Conservation (phyloP, 2,329 filamentous ascomycete genomes). For the Fusarium globosum region DNA sequence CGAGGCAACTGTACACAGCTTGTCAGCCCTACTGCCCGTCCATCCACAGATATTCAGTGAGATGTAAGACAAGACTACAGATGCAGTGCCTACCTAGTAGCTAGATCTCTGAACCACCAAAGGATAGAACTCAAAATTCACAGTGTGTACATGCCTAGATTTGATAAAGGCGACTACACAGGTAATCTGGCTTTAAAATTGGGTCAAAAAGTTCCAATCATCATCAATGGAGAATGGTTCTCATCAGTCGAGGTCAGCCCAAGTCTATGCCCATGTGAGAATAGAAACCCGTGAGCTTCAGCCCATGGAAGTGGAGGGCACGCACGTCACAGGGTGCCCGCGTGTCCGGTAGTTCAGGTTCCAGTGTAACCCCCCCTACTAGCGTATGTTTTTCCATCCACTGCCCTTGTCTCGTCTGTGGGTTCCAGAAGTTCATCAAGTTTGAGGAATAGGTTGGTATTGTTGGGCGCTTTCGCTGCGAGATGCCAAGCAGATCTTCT, state of each 20-base stretch:
- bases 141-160: neutral
- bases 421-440: neutral
- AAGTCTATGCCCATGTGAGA: slow-evolving; percentile 25
- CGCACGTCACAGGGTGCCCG: slow-evolving; percentile 28
- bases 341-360: slow-evolving; percentile 36
- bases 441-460: neutral
- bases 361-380: slow-evolving; percentile 17
- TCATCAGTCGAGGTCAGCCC: slow-evolving; percentile 2
- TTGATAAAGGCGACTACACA: neutral
- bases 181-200: neutral
- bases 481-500: neutral
- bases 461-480: neutral
- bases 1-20: neutral
- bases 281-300: slow-evolving; percentile 13
- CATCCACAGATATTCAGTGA: neutral
- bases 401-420: neutral
- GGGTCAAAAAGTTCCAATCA: neutral
- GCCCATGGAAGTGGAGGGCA: slow-evolving; percentile 6
- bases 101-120: neutral
- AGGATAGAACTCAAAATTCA: neutral
- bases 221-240: neutral
- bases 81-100: neutral
- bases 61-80: neutral
- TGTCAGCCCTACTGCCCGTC: slow-evolving; percentile 15
- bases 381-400: neutral